A percentile compares a stretch with the other conserved stretches of the same genome.
phyloP scores from a whole-genome alignment of 495 filamentous ascomycete species.

The Neurospora sp. region DNA sequence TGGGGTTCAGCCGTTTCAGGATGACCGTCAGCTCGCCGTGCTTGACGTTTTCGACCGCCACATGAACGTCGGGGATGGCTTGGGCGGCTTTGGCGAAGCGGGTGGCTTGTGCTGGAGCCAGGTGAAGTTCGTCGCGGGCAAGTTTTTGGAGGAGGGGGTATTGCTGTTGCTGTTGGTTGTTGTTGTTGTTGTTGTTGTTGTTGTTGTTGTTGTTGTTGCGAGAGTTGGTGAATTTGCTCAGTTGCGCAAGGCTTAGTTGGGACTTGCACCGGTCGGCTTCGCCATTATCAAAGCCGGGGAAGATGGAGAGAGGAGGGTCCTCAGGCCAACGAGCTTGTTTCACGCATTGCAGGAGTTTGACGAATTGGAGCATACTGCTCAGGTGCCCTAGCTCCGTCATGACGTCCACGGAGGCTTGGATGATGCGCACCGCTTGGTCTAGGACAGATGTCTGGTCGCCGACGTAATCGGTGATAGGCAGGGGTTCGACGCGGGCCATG shows the following conservation, averaged over 20 bases:
- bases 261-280: slow-evolving; percentile 27
- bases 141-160: slow-evolving; percentile 32
- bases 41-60: slow-evolving; percentile 50
- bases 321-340: slow-evolving; percentile 88
- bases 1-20: slow-evolving; percentile 56
- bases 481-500: slow-evolving; percentile 70
- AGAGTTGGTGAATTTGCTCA: slow-evolving; percentile 8
- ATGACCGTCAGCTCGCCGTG: slow-evolving; percentile 51
- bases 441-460: slow-evolving; percentile 78
- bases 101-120: slow-evolving; percentile 18
- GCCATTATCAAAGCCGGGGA: slow-evolving; percentile 59
- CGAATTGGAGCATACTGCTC: slow-evolving; percentile 63
- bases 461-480: slow-evolving; percentile 95
- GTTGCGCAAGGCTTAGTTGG: slow-evolving; percentile 11
- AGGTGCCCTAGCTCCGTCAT: slow-evolving; percentile 83
- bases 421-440: slow-evolving; percentile 93
- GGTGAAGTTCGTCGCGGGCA: slow-evolving; percentile 26
- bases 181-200: neutral
- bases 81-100: slow-evolving; percentile 49
- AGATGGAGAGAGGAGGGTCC: slow-evolving; percentile 66
- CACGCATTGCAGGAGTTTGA: slow-evolving; percentile 79
- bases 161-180: slow-evolving; percentile 12
- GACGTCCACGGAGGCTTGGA: slow-evolving; percentile 84
- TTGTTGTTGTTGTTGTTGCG: slow-evolving; percentile 11
- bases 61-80: slow-evolving; percentile 56